Conservation (phyloP, 768 basidiomycete genomes). For the Tricholoma flavovirens region DNA sequence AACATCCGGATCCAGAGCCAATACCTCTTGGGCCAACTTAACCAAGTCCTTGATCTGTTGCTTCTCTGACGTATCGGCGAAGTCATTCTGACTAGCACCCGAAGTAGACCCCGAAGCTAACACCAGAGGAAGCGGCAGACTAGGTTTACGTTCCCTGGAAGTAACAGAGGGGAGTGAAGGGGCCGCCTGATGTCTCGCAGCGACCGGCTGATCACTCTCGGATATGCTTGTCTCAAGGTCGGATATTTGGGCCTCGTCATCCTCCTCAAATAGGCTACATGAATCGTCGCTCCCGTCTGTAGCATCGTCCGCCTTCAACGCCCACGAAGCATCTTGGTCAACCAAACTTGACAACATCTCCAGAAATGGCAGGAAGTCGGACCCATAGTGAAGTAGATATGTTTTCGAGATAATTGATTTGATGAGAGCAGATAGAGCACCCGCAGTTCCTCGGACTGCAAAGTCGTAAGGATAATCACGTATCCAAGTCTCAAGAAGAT, state of each 20-base stretch:
- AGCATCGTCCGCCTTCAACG: constrained; percentile 55
- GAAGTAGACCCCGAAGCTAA: constrained; percentile 24
- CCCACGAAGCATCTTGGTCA: constrained; percentile 74
- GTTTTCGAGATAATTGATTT: constrained; percentile 77
- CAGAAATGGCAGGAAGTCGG: constrained; percentile 76
- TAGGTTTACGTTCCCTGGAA: constrained; percentile 61
- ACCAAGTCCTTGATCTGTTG: constrained; percentile 60
- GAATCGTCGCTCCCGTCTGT: constrained; percentile 60
- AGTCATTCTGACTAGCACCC: constrained; percentile 23
- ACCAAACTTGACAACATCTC: constrained; percentile 55
- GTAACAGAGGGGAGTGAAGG: constrained; percentile 15
- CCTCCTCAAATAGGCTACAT: constrained; percentile 50
- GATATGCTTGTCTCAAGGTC: background rate
- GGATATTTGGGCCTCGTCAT: constrained; percentile 35
- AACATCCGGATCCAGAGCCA: constrained; percentile 50
- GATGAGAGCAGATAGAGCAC: constrained; percentile 69
- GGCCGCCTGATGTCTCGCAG: constrained; percentile 18
- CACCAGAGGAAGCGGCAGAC: constrained; percentile 52
- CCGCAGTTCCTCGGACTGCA: constrained; percentile 65
- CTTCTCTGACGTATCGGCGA: constrained; percentile 40
- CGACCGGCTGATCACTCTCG: constrained; percentile 16
- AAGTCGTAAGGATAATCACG: constrained; percentile 74
- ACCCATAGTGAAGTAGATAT: constrained; percentile 79
- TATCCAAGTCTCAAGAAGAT: constrained; percentile 75
- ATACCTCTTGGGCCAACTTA: constrained; percentile 52